phyloP scores from a whole-genome alignment of 2,329 filamentous ascomycete genomes.

The Calonectria hongkongensis region DNA sequence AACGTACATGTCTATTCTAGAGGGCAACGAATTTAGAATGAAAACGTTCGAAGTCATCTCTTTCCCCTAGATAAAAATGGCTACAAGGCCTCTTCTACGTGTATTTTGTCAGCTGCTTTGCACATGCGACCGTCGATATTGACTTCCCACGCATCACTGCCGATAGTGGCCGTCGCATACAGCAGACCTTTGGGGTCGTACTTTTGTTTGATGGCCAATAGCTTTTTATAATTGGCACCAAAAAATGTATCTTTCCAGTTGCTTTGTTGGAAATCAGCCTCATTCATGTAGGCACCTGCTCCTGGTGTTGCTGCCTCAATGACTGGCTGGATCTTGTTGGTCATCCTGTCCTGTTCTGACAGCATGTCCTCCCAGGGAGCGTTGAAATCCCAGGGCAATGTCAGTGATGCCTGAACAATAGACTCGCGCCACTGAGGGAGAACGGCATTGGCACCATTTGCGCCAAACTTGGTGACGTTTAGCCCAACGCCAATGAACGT shows the following conservation, averaged over 20 bases:
- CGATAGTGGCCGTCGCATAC: slow-evolving; percentile 69
- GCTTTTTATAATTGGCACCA: slow-evolving; percentile 65
- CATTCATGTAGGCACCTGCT: slow-evolving; percentile 69
- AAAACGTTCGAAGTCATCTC: too few relatives aligned
- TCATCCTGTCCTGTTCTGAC: slow-evolving; percentile 55
- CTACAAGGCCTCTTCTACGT: too few relatives aligned
- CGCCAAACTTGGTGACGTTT: slow-evolving; percentile 10
- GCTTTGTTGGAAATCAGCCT: slow-evolving; percentile 68
- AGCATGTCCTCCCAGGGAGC: slow-evolving; percentile 56
- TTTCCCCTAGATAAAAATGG: too few relatives aligned
- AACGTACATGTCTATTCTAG: too few relatives aligned
- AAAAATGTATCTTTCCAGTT: slow-evolving; percentile 67
- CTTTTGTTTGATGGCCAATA: slow-evolving; percentile 68
- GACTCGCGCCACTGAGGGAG: slow-evolving; percentile 17
- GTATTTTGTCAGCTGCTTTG: neutral
- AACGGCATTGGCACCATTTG: neutral
- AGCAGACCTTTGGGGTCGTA: slow-evolving; percentile 69
- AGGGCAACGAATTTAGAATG: too few relatives aligned
- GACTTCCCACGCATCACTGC: slow-evolving; percentile 69
- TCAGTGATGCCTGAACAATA: slow-evolving; percentile 46
- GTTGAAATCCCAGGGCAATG: slow-evolving; percentile 55
- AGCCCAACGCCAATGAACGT: slow-evolving; percentile 14
- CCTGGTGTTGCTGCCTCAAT: slow-evolving; percentile 61
- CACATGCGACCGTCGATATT: slow-evolving; percentile 44
- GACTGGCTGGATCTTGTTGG: slow-evolving; percentile 51